Evolutionary conservation across 176 grass and related monocot genomes (phyloP).

Genomic region (Ensete glaucum): DNA sequence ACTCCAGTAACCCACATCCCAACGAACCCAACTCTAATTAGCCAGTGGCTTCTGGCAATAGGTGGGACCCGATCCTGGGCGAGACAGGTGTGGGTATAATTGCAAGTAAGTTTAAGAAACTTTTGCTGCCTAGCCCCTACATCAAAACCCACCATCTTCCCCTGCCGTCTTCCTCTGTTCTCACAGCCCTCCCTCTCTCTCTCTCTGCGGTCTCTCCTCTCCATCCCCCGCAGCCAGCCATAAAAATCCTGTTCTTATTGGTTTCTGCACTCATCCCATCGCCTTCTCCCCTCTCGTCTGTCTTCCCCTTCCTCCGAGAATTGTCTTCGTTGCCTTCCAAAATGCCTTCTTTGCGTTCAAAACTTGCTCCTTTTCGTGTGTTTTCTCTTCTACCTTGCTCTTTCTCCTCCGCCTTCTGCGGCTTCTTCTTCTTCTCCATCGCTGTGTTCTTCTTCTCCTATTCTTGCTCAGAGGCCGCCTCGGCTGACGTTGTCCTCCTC

Average conservation of each 20-base stretch:
- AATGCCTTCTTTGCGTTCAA: background rate
- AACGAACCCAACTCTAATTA: no score
- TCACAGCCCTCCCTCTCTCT: background rate
- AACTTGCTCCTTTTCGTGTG: background rate
- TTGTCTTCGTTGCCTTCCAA: background rate
- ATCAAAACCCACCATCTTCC: background rate
- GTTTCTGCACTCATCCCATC: background rate
- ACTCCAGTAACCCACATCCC: no score
- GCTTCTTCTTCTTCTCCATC: background rate
- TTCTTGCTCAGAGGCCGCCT: background rate
- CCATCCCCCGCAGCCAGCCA: background rate
- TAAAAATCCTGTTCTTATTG: no score
- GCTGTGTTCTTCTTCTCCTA: background rate
- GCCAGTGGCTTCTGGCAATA: no score
- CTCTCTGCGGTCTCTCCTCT: background rate
- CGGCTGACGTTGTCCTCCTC: constrained; percentile 37
- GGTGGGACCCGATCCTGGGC: no score
- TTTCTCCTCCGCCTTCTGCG: background rate
- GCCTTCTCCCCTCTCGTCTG: background rate
- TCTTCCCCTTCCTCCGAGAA: background rate
- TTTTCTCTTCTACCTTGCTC: background rate
- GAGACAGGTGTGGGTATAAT: no score
- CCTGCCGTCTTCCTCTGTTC: background rate
- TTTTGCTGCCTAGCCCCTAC: no score
- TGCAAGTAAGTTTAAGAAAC: no score